Base-by-base conservation (phyloP, 2,329 filamentous ascomycete genomes). In the Exophiala phaeomuriformis region DNA sequence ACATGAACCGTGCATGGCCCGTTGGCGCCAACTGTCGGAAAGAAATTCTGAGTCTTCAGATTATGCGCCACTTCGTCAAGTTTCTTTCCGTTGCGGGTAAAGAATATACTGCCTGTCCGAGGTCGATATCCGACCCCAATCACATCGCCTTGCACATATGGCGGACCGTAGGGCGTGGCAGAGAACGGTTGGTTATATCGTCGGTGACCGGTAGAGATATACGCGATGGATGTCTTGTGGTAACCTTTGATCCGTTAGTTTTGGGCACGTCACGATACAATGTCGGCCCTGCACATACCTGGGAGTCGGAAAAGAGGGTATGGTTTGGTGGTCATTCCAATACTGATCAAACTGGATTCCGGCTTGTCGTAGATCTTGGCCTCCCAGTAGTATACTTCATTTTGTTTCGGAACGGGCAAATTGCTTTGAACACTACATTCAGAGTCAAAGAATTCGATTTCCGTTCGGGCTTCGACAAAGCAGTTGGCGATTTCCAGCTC, bases 341-440 rank as follows among this genome's bases (percentile, higher is more conserved):
- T 90, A 67, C 87, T 90, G 58, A 98, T 79, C 61, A 89, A 74
- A 0, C 89, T 95, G 55, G 75, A 82, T 59, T 97, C 93, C 3
- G 93, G 90, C 72, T 97, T 97, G 58, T 98, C 93, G 72, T 94
- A 98, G 49, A 98, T 86, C 76, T 98, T 98, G 52, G 90, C 88
- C 71, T 98, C 93, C 93, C 93, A 98, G 71, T 98, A 98, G 71
- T 98, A 98, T 7, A 97, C 91, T 66, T 98, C 93, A 67, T 98
- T 98, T 68, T 98, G 93, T 67, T 98, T 98, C 9, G 93, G 93
- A 5, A 98, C 89, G 0, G 93, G 93, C 39, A 98, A 72, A 65
- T 98, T 98, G 76, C 87, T 94, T 76, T 95, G 89, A 58, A 97
- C 93, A 64, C 90, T 95, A 74, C 91, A 97, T 69, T 95, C 93